phyloP scores from a whole-genome alignment of 116 monocot species.

The Cymodocea nodosa region DNA sequence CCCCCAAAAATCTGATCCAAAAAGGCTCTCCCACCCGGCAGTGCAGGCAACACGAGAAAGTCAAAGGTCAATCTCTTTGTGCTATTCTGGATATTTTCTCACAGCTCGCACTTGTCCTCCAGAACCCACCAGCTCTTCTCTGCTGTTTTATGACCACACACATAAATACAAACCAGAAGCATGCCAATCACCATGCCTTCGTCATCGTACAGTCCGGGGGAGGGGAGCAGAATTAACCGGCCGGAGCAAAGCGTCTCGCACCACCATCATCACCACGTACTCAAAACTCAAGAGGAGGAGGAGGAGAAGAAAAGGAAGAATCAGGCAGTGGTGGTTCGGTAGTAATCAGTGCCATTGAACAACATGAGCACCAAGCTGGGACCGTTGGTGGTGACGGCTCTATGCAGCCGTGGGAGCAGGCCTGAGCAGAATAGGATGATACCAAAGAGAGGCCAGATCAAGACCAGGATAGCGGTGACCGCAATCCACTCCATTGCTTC shows the following conservation, averaged over 20 bases:
- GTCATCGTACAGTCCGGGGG: too few species aligned
- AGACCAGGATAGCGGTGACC: constrained; percentile 19
- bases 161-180: not conserved
- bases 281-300: not conserved
- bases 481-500: constrained; percentile 20
- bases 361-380: not conserved
- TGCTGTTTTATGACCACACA: not conserved
- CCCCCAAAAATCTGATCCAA: too few species aligned
- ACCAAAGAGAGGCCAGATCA: constrained; percentile 33
- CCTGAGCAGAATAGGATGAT: constrained; percentile 8
- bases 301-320: too few species aligned
- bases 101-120: too few species aligned
- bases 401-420: not conserved
- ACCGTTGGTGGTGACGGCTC: not conserved
- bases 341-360: not conserved
- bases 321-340: too few species aligned
- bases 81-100: not conserved
- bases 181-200: too few species aligned
- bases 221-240: too few species aligned
- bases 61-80: not conserved
- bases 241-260: not conserved
- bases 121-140: not conserved
- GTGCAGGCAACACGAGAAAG: too few species aligned
- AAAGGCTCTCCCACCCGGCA: too few species aligned
- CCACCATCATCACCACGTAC: not conserved